phyloP scores from a whole-genome alignment of 148 eudicot genomes.

The Heliosperma pusillum region DNA sequence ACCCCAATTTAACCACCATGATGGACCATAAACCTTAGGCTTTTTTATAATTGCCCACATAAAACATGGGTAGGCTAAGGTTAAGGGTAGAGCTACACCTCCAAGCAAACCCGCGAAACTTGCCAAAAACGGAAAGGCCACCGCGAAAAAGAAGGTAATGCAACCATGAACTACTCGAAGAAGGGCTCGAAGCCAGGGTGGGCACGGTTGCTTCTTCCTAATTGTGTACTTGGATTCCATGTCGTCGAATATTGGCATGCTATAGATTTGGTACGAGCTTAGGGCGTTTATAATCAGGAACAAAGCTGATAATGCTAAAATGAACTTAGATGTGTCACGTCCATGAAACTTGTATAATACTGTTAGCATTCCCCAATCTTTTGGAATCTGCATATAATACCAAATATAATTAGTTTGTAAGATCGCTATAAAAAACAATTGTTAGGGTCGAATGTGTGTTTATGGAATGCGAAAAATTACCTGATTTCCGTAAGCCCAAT shows the following conservation, averaged over 20 bases:
- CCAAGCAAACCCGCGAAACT: slow-evolving; percentile 74
- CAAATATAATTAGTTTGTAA: too few species aligned
- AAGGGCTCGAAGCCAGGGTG: slow-evolving; percentile 61
- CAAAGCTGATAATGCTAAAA: slow-evolving; percentile 46
- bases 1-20: slow-evolving; percentile 79
- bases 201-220: slow-evolving; percentile 57
- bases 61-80: slow-evolving; percentile 81
- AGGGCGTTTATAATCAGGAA: slow-evolving; percentile 62
- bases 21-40: slow-evolving; percentile 46
- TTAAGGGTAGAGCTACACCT: slow-evolving; percentile 63
- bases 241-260: slow-evolving; percentile 78
- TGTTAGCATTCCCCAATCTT: slow-evolving; percentile 61
- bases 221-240: slow-evolving; percentile 61
- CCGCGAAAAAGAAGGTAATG: slow-evolving; percentile 63
- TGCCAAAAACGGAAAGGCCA: slow-evolving; percentile 72
- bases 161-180: slow-evolving; percentile 56
- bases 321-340: slow-evolving; percentile 35
- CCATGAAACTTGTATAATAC: slow-evolving; percentile 58
- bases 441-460: too few species aligned
- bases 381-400: slow-evolving; percentile 48
- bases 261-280: slow-evolving; percentile 78
- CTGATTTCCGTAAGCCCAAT: slow-evolving; percentile 78
- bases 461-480: slow-evolving; percentile 24
- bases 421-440: too few species aligned
- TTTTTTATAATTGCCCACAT: slow-evolving; percentile 74